Conservation (phyloP, 768 basidiomycete species). For the Russula earlei region DNA sequence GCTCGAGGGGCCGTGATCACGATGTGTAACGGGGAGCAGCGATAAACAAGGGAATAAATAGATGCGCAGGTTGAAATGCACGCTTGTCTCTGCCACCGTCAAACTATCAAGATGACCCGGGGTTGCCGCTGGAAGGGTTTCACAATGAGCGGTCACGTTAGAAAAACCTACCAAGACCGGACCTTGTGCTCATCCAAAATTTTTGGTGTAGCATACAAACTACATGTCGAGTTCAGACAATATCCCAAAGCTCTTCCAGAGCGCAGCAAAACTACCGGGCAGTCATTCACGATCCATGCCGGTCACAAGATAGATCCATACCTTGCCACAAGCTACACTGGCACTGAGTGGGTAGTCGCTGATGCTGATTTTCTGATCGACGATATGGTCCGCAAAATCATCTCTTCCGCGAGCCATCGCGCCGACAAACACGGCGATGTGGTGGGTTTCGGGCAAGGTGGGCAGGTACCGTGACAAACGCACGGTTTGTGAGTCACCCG, state of each 20-base stretch:
- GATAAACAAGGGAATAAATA: constrained; percentile 13
- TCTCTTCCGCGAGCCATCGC: constrained; percentile 97
- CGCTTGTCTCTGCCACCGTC: constrained; percentile 16
- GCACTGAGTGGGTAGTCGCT: constrained; percentile 90
- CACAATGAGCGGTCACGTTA: neutral
- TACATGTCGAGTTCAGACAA: constrained; percentile 44
- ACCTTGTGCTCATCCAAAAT: neutral
- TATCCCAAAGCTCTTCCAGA: constrained; percentile 92
- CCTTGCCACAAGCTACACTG: constrained; percentile 95
- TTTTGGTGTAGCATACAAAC: neutral
- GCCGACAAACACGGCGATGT: constrained; percentile 91
- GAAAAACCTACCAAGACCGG: neutral
- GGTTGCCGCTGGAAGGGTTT: neutral
- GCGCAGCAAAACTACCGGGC: constrained; percentile 71
- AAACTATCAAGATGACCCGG: neutral
- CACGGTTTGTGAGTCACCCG: constrained; percentile 79
- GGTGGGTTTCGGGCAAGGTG: constrained; percentile 78
- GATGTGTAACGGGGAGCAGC: neutral
- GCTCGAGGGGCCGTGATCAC: neutral
- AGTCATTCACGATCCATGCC: neutral
- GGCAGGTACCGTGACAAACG: constrained; percentile 78
- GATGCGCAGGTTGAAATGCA: constrained; percentile 28
- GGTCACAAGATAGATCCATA: constrained; percentile 31
- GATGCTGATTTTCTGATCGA: constrained; percentile 95
- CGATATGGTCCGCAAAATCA: constrained; percentile 90